Base-by-base conservation (phyloP, 345 rosid species). In the Acer saccharum region DNA sequence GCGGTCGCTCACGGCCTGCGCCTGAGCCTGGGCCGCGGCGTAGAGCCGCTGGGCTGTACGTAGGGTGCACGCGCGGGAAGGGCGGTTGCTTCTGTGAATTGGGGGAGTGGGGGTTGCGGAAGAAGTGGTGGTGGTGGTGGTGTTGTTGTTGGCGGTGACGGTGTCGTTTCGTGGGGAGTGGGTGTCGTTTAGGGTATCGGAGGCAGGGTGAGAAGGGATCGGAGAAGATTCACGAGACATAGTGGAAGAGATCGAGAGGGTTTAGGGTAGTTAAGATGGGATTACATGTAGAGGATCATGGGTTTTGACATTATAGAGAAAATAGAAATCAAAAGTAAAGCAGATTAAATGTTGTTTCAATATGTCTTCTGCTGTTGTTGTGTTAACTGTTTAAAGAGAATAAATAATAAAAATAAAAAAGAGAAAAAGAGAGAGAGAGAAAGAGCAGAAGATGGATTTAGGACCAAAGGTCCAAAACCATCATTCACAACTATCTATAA, bases 41-140 rank as follows among this genome's bases (percentile, higher is more conserved):
- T 88, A 86, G 64, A 93, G 92, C 60, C 98, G 83, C 71, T 91
- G 94, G 20, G 97, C 90, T 0, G 99, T 88, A 65, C 98, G 90
- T 27, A 97, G 69, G 25, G 99, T 91, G 75, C 99, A 97, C 10
- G 99, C 98, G 58, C 99, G 98, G 5, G 98, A 88, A 25, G 98
- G 98, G 17, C 98, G 90, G 52, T 87, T 91, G 72, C 96, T 94
- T 84, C 96, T 82, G 52, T 89, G 80, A 46, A 83, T 77, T 12
- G 78, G 73, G 46, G 83, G 77, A 1, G 80, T 74, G 0, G 74
- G 77, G 0, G 77, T 41, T 2, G 46, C 41, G 46, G 77, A 80
- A 35, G 80, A 76, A 23, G 25, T 68, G 44, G 75, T 65, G 6
- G 20, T 32, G 60, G 25, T 68, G 44, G 75, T 65, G 6, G 18